Base-by-base conservation (phyloP, 2,329 filamentous ascomycete species). In the Mollisia scopiformis region DNA sequence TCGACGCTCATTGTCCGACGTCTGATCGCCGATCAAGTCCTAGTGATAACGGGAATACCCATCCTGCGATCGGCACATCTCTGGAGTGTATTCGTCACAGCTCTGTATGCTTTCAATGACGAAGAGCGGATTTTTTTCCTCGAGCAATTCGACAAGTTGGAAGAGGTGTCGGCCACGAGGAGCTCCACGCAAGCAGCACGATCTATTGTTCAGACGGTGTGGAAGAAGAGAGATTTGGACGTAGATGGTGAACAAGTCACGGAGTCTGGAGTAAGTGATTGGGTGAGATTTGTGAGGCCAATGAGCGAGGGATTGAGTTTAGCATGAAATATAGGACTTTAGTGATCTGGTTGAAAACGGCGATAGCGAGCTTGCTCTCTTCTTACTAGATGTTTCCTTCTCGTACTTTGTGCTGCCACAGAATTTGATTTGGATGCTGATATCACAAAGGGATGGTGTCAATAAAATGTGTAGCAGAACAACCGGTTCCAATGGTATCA, bases 61-160 rank as follows among this genome's bases (percentile, higher is more conserved):
- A 19, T 13, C 7, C 13, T 63, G 19, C 39, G 52, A 23, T 59
- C 62, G 4, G 55, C 62, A 21, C 59, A 64, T 59, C 59, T 64
- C 14, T 64, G 62, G 62, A 64, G 62, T 39, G 53, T 64, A n/a
- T 64, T 64, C 31, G 62, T 64, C 16, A 62, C 62, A 6, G 51
- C 59, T 11, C 52, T 64, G 6, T 64, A 64, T 35, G 62, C 52
- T 16, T 52, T 31, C 10, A 30, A 57, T 27, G 62, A 64, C 43
- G 59, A 64, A 21, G 39, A 64, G 39, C 57, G 62, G 37, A 59
- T 64, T 16, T 64, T 64, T 53, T 64, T 64, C 31, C 37, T 64
- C 14, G 43, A 59, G 53, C 62, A 64, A 28, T 62, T 64, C n/a
- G 59, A 64, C 10, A 49, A 41, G 28, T 31, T 64, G 31, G 50